Conservation (phyloP, 108 stramenopile species). For the Fragilaria crotonensis region DNA sequence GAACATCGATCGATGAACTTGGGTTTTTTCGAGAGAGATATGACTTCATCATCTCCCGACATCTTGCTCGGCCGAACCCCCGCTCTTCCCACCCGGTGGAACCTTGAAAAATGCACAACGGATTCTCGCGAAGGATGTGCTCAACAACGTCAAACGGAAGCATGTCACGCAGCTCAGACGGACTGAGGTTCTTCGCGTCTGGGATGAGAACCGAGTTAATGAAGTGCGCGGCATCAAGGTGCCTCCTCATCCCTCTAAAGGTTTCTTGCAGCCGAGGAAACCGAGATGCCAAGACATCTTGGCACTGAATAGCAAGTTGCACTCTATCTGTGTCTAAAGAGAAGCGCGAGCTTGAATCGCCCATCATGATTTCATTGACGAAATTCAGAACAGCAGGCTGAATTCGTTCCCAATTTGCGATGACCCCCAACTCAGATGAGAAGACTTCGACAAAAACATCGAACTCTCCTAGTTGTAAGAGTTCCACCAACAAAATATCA, state of each 20-base stretch:
- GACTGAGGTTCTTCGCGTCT: constrained; percentile 12
- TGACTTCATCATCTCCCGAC: constrained; percentile 10
- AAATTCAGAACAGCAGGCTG: constrained; percentile 11
- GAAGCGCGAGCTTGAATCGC: constrained; percentile 3
- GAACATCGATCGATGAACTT: constrained; percentile 12
- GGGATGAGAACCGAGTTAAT: constrained; percentile 20
- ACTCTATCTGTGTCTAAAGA: constrained; percentile 5
- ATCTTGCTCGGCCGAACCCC: constrained; percentile 20
- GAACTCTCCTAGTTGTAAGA: constrained; percentile 17
- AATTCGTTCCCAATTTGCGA: constrained; percentile 19
- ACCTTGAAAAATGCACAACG: constrained; percentile 36
- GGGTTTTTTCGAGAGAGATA: not conserved
- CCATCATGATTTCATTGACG: constrained; percentile 17
- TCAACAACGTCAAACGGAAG: constrained; percentile 34
- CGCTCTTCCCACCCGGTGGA: constrained; percentile 53
- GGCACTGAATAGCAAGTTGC: constrained; percentile 19
- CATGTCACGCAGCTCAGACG: constrained; percentile 18
- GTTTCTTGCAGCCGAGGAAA: constrained; percentile 38
- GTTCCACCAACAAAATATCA: not conserved
- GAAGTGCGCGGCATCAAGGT: constrained; percentile 54
- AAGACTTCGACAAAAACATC: constrained; percentile 8
- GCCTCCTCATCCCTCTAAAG: constrained; percentile 27
- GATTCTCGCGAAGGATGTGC: constrained; percentile 27
- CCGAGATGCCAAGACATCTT: constrained; percentile 33
- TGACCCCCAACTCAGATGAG: not conserved